Evolutionary conservation across 129 eudicot species (phyloP), one percentile per base, ranked within the genome.

Genomic region (Chrysanthemum makinoi): DNA sequence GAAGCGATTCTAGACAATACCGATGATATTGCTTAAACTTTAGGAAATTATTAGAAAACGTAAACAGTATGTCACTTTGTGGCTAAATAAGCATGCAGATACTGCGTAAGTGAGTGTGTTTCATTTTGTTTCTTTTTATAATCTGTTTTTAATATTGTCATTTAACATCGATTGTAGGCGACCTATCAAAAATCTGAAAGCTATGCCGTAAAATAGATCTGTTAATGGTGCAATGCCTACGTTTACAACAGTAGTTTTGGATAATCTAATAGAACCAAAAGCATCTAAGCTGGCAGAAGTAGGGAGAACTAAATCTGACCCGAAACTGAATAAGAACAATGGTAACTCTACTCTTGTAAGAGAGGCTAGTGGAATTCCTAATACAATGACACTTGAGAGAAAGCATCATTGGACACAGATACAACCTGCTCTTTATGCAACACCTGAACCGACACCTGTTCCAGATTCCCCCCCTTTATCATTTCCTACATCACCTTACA

Each of bases 401-500:
- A 85, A 83, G 49, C 72, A 85, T 74, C 86, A 83, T 46, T 83
- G 85, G 90, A 82, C 84, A 51, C 82, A 77, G 44, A 87, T 87
- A 64, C 85, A 89, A 4, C 95, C 96, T 10, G 87, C 95, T 6
- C 91, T 90, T 11, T 90, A 90, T 64, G 83, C 95, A 46, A 90
- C 91, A 16, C 96, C 96, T 1, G 82, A 81, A 55, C 77, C 96
- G 13, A 90, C 95, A 19, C 94, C 95, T 0, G 80, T 90, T 65
- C 91, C 89, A 8, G 95, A 90, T 81, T 74, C 96, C 16, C 90
- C 87, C 14, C 89, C 88, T 2, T 75, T 90, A 26, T 85, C 91
- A 22, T 86, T 83, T 54, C 89, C 90, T 22, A 82, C 90, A 6
- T 93, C 98, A 7, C 98, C 98, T 77, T 93, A 89, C 57, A 58